Evolutionary conservation across 192 early-diverging fungal genomes (phyloP).

Genomic region (Coemansia sp.): DNA sequence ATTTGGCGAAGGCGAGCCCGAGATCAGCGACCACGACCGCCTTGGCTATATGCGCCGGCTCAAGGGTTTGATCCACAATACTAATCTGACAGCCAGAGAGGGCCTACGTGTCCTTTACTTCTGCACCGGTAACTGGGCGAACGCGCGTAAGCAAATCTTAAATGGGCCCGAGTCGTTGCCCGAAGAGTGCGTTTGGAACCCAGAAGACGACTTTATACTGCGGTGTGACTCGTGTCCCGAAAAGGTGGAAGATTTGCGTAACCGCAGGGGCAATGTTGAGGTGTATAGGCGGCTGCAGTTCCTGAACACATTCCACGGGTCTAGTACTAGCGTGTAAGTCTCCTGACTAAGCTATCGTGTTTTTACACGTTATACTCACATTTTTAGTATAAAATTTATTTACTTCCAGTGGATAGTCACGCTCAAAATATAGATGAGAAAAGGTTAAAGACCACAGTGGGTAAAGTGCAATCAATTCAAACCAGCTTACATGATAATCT

Average conservation of each 20-base stretch:
- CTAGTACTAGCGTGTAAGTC: background rate
- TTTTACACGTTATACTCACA: background rate
- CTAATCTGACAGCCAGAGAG: conserved; percentile 23
- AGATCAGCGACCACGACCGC: conserved; percentile 26
- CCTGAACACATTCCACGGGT: conserved; percentile 41
- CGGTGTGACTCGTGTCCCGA: conserved; percentile 17
- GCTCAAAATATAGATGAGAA: no score
- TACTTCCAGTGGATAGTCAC: no score
- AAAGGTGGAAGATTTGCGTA: conserved; percentile 35
- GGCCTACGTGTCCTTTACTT: conserved; percentile 35
- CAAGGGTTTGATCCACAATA: conserved; percentile 43
- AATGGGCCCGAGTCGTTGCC: conserved; percentile 10
- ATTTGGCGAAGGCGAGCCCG: conserved; percentile 35
- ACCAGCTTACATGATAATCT: conserved; percentile 83
- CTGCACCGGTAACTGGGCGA: conserved; percentile 48
- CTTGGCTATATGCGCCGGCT: conserved; percentile 40
- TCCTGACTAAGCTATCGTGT: background rate
- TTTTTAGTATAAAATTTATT: background rate
- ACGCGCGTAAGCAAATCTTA: conserved; percentile 35
- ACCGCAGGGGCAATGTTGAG: conserved; percentile 43
- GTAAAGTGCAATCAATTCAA: no score
- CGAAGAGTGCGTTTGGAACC: conserved; percentile 33
- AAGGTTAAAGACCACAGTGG: no score
- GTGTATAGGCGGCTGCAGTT: conserved; percentile 52
- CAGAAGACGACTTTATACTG: conserved; percentile 28